A percentile compares a stretch with the other conserved stretches of the same genome.
These are phyloP conservation scores for Leptoxyphium fumago DNA, from an alignment of 2,329 filamentous ascomycete species.

Conservation along the genomic window DNA sequence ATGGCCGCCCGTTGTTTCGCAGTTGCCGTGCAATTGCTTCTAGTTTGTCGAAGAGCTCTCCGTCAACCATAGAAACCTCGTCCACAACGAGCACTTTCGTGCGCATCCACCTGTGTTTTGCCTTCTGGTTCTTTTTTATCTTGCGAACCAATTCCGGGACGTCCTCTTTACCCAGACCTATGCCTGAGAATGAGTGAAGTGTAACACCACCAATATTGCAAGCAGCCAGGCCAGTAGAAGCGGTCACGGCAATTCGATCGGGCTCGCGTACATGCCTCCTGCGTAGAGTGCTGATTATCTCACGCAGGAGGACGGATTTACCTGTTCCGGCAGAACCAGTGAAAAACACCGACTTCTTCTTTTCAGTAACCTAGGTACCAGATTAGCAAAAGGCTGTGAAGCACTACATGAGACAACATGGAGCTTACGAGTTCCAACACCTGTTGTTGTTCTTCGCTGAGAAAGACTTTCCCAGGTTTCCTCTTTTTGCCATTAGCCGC, in stretches of 20 bases:
- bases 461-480: slow-evolving; percentile 44
- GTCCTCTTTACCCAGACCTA: slow-evolving; percentile 85
- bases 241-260: slow-evolving; percentile 81
- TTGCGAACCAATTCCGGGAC: slow-evolving; percentile 72
- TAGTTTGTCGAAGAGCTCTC: slow-evolving; percentile 90
- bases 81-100: slow-evolving; percentile 84
- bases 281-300: slow-evolving; percentile 71
- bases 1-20: slow-evolving; percentile 79
- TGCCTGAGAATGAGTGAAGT: slow-evolving; percentile 88
- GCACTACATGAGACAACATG: background rate
- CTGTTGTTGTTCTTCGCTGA: slow-evolving; percentile 75
- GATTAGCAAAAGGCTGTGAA: too few relatives aligned
- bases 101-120: slow-evolving; percentile 73
- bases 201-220: slow-evolving; percentile 96
- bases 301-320: slow-evolving; percentile 88
- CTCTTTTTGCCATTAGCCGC: slow-evolving; percentile 30
- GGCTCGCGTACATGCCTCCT: slow-evolving; percentile 62
- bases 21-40: slow-evolving; percentile 74
- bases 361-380: slow-evolving; percentile 45
- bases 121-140: slow-evolving; percentile 76
- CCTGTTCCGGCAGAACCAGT: slow-evolving; percentile 89
- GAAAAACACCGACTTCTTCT: slow-evolving; percentile 86
- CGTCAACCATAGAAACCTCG: slow-evolving; percentile 97
- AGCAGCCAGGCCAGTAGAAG: slow-evolving; percentile 86
- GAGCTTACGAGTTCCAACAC: slow-evolving; percentile 50